Percentiles rank a stretch among this genome's conserved stretches.
Evolutionary conservation across 2,329 filamentous ascomycete species (phyloP).

Genomic region (Paracamarosporium sp.): DNA sequence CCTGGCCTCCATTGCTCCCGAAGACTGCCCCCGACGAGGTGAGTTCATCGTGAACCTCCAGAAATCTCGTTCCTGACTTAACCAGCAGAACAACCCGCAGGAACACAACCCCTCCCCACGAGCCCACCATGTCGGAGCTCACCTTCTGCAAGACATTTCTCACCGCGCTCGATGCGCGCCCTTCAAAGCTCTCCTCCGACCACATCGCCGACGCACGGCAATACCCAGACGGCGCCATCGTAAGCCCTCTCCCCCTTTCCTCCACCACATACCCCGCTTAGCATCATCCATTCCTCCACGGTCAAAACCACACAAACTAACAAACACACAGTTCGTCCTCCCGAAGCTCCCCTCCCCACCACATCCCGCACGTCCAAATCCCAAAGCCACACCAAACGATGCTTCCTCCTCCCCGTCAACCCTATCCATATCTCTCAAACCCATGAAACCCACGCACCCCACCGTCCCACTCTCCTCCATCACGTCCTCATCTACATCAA

Average conservation of each 20-base stretch:
- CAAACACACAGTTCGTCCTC: slow-evolving; percentile 69
- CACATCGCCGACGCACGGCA: slow-evolving; percentile 86
- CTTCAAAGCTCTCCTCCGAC: slow-evolving; percentile 83
- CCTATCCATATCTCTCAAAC: slow-evolving; percentile 67
- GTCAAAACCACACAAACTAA: slow-evolving; percentile 22
- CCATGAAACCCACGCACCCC: slow-evolving; percentile 69
- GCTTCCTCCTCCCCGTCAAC: slow-evolving; percentile 19
- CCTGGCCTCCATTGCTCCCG: background rate
- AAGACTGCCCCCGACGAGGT: background rate
- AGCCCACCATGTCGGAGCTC: slow-evolving; percentile 64
- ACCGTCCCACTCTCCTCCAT: slow-evolving; percentile 62
- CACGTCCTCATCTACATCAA: slow-evolving; percentile 71
- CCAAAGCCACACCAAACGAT: slow-evolving; percentile 55
- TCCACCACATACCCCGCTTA: slow-evolving; percentile 36
- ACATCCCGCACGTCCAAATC: slow-evolving; percentile 56
- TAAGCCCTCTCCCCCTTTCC: slow-evolving; percentile 54
- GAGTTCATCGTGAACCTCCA: background rate
- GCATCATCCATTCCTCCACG: no score
- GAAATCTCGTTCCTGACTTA: background rate
- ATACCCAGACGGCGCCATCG: slow-evolving; percentile 78
- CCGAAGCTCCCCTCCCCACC: slow-evolving; percentile 67
- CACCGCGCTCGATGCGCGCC: slow-evolving; percentile 76
- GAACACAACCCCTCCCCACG: background rate
- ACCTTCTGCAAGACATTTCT: slow-evolving; percentile 87
- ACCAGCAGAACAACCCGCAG: background rate